Evolutionary conservation across 106 monocot genomes (phyloP).

Genomic region (Dendrobium catenatum): DNA sequence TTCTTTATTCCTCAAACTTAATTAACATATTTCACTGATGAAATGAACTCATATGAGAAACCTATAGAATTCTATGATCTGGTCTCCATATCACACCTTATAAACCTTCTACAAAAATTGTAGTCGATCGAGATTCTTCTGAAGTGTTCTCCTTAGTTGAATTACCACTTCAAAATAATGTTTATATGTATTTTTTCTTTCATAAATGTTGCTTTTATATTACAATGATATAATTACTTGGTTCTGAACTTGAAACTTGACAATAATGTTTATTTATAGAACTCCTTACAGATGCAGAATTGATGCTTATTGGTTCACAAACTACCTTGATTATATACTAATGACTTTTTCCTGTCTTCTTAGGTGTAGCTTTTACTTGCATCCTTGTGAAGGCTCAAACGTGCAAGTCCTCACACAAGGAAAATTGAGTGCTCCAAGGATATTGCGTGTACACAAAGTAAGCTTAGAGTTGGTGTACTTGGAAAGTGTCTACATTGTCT

Average conservation of each 20-base stretch:
- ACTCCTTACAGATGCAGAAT: not conserved
- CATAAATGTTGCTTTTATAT: not conserved
- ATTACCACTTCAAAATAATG: not conserved
- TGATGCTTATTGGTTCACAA: not conserved
- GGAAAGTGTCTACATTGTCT: not conserved
- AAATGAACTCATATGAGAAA: not conserved
- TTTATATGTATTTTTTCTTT: not conserved
- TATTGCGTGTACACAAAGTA: conserved; percentile 94
- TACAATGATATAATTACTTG: not conserved
- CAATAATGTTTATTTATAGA: not conserved
- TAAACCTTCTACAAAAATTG: not conserved
- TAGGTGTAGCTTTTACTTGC: conserved; percentile 98
- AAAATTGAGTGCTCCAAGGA: conserved; percentile 89
- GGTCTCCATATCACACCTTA: not conserved
- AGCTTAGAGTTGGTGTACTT: conserved; percentile 11
- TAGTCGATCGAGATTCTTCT: not conserved
- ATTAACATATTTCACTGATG: not conserved
- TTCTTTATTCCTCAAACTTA: not conserved
- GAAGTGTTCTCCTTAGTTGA: not conserved
- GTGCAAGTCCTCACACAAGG: conserved; percentile 77
- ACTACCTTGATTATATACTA: not conserved
- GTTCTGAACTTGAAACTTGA: not conserved
- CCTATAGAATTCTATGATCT: not conserved
- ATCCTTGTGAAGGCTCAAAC: conserved; percentile 82
- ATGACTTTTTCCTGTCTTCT: conserved; percentile 6